phyloP scores from a whole-genome alignment of 805 yeast genomes.

The Kuraishia cidri region DNA sequence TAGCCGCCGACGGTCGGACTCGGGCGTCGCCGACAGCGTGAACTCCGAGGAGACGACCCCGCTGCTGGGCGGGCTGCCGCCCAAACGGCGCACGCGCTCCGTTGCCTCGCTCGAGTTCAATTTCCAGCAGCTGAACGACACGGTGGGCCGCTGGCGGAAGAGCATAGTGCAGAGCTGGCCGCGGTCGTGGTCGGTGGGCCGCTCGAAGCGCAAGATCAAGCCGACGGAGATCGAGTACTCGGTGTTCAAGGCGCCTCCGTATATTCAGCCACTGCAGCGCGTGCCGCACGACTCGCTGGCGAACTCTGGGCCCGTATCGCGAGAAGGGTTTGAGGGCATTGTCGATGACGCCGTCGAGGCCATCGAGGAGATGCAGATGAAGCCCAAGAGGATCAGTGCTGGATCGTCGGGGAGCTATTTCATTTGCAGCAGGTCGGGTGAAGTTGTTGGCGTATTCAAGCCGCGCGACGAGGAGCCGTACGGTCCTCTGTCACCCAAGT shows the following conservation, averaged over 20 bases:
- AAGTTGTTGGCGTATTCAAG: conserved; percentile 55
- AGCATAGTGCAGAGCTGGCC: no score
- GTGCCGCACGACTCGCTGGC: conserved; percentile 12
- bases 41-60: no score
- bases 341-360: conserved; percentile 35
- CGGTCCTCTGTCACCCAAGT: conserved; percentile 69
- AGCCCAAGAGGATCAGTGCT: conserved; percentile 45
- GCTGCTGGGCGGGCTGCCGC: no score
- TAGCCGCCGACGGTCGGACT: no score
- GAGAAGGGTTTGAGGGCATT: conserved; percentile 23
- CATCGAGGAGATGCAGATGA: conserved; percentile 28
- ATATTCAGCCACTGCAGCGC: conserved; percentile 13
- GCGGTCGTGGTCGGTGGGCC: no score
- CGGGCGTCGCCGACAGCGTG: no score
- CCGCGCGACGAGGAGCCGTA: conserved; percentile 80
- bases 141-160: no score
- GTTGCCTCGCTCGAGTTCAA: no score
- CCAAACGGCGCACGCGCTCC: no score
- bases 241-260: conserved; percentile 37
- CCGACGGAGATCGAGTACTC: conserved; percentile 45
- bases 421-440: conserved; percentile 25
- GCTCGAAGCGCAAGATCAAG: no score
- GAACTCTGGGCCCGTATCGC: conserved; percentile 6
- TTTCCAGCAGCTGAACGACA: no score
- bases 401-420: conserved; percentile 73